phyloP scores from a whole-genome alignment of 306 rosid genomes.

The Clitoria ternatea region DNA sequence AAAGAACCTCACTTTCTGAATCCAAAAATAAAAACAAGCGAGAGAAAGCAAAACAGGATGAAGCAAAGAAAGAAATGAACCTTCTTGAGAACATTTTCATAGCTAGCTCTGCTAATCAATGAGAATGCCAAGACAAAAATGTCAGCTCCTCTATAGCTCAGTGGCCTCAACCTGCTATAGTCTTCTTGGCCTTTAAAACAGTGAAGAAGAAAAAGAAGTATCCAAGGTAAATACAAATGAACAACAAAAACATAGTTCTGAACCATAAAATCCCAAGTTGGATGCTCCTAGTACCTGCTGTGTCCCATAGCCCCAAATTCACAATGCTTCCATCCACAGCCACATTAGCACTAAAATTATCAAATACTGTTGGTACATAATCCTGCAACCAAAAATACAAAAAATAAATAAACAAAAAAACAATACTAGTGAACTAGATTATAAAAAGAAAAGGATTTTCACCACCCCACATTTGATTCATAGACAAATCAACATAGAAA shows the following conservation, averaged over 20 bases:
- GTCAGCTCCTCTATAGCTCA: conserved; percentile 97
- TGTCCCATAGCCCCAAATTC: conserved; percentile 95
- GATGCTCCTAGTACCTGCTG: conserved; percentile 64
- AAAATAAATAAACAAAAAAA: background rate
- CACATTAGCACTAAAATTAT: conserved; percentile 96
- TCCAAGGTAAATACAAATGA: background rate
- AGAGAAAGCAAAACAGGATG: background rate
- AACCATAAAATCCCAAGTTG: background rate
- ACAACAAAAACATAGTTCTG: background rate
- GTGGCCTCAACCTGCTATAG: conserved; percentile 95
- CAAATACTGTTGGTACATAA: conserved; percentile 90
- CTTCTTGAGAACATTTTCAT: conserved; percentile 98
- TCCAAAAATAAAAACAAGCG: conserved; percentile 16
- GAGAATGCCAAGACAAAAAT: conserved; percentile 90
- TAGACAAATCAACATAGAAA: background rate
- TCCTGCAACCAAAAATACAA: conserved; percentile 49
- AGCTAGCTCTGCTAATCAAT: conserved; percentile 86
- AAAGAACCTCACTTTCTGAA: conserved; percentile 19
- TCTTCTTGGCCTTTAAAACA: conserved; percentile 86
- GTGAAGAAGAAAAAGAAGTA: background rate
- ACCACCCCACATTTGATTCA: background rate
- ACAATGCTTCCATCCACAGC: conserved; percentile 91
- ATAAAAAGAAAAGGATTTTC: background rate
- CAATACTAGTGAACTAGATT: background rate
- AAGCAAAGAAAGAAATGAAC: conserved; percentile 11